Evolutionary conservation across 1,139 yeast species (phyloP).

Genomic region (Candida sp.): DNA sequence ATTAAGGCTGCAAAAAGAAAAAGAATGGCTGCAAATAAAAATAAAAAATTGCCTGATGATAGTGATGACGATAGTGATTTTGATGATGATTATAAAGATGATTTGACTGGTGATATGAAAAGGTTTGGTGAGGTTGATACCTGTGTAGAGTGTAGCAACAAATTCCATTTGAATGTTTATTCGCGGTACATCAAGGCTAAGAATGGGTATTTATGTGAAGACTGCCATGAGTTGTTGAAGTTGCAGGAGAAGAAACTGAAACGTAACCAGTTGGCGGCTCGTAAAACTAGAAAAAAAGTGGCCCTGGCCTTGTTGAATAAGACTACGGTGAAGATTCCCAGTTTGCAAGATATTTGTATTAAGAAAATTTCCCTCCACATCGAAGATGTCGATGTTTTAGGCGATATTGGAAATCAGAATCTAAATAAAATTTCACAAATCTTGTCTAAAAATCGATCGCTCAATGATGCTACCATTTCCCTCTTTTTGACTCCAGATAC

Average conservation of each 20-base stretch:
- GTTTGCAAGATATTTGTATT: constrained; percentile 81
- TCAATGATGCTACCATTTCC: constrained; percentile 66
- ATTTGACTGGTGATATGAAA: constrained; percentile 18
- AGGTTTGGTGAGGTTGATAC: constrained; percentile 45
- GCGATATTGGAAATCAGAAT: constrained; percentile 72
- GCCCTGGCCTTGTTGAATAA: constrained; percentile 84
- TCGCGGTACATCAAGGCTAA: constrained; percentile 50
- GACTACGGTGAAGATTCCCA: constrained; percentile 58
- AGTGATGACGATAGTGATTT: constrained; percentile 26
- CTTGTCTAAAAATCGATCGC: constrained; percentile 74
- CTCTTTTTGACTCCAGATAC: constrained; percentile 66
- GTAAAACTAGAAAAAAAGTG: constrained; percentile 70
- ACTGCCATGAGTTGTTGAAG: constrained; percentile 51
- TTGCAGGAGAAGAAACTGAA: constrained; percentile 42
- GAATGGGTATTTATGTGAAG: constrained; percentile 62
- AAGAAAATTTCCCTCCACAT: constrained; percentile 68
- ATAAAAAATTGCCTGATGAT: constrained; percentile 13
- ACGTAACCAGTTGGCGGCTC: constrained; percentile 55
- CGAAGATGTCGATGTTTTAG: constrained; percentile 70
- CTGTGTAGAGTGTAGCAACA: constrained; percentile 58
- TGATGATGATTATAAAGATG: constrained; percentile 24
- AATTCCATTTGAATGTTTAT: constrained; percentile 62
- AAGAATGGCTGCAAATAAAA: constrained; percentile 19
- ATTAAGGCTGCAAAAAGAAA: constrained; percentile 41
- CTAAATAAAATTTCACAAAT: constrained; percentile 69